phyloP scores from a whole-genome alignment of 306 rosid species.

The Hippophae gyantsensis region DNA sequence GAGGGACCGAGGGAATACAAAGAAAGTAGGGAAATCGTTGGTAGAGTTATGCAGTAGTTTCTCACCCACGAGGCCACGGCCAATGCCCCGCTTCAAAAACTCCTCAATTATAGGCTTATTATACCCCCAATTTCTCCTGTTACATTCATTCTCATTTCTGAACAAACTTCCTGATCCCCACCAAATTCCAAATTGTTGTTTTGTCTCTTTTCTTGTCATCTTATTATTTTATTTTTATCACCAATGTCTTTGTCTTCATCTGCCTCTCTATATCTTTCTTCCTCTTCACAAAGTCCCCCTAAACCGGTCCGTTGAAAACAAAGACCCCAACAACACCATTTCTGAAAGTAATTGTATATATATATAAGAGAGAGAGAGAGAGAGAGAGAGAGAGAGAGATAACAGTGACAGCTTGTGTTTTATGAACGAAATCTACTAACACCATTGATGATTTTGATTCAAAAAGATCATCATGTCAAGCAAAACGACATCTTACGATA shows the following conservation, averaged over 20 bases:
- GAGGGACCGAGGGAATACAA: no score
- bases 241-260: not conserved
- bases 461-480: constrained; percentile 10
- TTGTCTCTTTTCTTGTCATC: no score
- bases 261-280: not conserved
- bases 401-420: not conserved
- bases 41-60: no score
- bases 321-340: no score
- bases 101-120: not conserved
- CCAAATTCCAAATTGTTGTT: no score
- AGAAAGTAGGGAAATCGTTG: no score
- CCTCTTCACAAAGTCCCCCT: not conserved
- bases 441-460: not conserved
- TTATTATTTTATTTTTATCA: not conserved
- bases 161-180: no score
- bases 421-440: not conserved
- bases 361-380: no score
- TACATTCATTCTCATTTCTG: no score
- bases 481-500: constrained; percentile 5
- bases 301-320: not conserved
- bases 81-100: not conserved
- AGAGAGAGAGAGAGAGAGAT: no score
- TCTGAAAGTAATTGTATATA: no score
- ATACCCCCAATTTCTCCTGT: not conserved
- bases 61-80: not conserved